phyloP scores from a whole-genome alignment of 2,329 filamentous ascomycete species.

The Mariannaea sp. region DNA sequence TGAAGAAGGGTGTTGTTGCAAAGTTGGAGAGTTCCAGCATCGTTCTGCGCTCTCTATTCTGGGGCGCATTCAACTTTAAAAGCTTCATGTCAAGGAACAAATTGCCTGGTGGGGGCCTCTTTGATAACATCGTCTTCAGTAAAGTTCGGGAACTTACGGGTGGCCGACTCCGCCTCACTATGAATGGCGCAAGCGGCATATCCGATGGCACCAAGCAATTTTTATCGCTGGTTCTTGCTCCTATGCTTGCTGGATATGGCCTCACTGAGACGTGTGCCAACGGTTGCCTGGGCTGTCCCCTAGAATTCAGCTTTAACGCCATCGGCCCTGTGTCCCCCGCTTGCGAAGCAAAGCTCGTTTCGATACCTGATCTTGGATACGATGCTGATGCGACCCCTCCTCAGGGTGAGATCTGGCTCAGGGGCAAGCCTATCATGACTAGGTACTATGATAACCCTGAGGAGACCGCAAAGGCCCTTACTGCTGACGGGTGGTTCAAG shows the following conservation, averaged over 20 bases:
- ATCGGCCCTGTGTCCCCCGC: constrained; percentile 79
- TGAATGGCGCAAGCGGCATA: constrained; percentile 94
- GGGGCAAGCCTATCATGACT: constrained; percentile 73
- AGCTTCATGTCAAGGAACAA: constrained; percentile 60
- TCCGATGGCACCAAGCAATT: constrained; percentile 87
- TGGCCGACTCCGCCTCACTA: constrained; percentile 82
- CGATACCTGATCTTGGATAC: constrained; percentile 89
- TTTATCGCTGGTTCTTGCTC: constrained; percentile 87
- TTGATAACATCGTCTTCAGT: constrained; percentile 87
- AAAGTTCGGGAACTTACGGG: constrained; percentile 91
- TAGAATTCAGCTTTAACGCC: constrained; percentile 78
- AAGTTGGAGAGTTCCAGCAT: constrained; percentile 75
- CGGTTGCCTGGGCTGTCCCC: constrained; percentile 79
- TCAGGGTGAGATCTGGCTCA: constrained; percentile 92
- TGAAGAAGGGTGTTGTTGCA: constrained; percentile 88
- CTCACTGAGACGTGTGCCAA: constrained; percentile 91
- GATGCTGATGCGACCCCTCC: constrained; percentile 73
- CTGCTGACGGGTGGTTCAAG: constrained; percentile 92
- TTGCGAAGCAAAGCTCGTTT: constrained; percentile 89
- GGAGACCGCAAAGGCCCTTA: constrained; percentile 79
- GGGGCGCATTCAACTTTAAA: constrained; percentile 65
- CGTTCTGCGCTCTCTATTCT: constrained; percentile 80
- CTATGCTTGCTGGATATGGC: constrained; percentile 94
- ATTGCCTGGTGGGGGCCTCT: constrained; percentile 68
- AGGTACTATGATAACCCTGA: constrained; percentile 86